Base-by-base conservation (phyloP, 2,329 filamentous ascomycete genomes). In the Botryotinia convoluta region DNA sequence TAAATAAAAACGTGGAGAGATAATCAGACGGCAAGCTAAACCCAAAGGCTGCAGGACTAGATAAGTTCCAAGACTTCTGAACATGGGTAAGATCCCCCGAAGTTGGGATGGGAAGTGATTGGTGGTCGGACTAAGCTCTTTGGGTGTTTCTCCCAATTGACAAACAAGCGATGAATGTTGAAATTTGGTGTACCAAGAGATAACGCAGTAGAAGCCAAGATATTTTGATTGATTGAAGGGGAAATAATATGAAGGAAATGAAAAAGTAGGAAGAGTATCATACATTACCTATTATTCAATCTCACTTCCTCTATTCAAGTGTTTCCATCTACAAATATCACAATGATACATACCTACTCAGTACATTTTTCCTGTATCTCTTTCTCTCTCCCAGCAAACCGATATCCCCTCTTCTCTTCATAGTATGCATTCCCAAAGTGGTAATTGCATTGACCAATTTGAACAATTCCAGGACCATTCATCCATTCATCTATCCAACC, bases 161-260 rank as follows among this genome's bases (percentile, higher is more conserved):
- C 45, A 37, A 54, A 68, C 32, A 37, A 26, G 45, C 45, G 64
- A 39, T 54, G 45, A 68, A 68, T 68, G n/a, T 35, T 68, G 54
- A 68, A 54, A 68, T 68, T 68, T 68, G 54, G 64, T 68, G 65
- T 57, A 57, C 48, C 65, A 57, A 57, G 35, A 68, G 65, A 68
- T 16, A 37, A 67, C 26, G 20, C 45, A 12, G 35, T 54, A 20
- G 26, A 67, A 54, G 48, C 65, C 65, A 68, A 32, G 65, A 57
- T 32, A 54, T 57, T 57, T 68, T 68, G 45, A 68, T 57, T 68
- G 64, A 26, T 22, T 68, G 45, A 35, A 39, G 37, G 45, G 35
- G 20, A 39, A 29, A 54, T 14, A 29, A 57, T 39, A 57, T 26
- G 35, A 57, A 57, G n/a, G 48, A 57, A 57, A n/a, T 68, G 12